phyloP scores from a whole-genome alignment of 2,329 filamentous ascomycete genomes.

The Pseudogymnoascus sp. region DNA sequence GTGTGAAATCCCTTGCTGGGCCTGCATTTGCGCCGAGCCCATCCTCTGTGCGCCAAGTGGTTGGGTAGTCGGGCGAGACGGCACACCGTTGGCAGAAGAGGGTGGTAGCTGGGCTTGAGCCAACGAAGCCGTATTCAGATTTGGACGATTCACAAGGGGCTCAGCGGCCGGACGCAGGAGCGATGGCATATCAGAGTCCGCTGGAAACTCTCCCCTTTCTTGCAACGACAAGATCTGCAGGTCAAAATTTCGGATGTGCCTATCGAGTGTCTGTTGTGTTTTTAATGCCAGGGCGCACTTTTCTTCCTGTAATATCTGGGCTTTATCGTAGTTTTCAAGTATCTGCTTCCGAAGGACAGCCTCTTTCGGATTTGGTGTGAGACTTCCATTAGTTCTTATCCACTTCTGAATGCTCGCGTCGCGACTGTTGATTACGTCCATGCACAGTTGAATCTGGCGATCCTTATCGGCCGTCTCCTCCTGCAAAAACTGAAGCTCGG shows the following conservation, averaged over 20 bases:
- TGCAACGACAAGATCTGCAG: slow-evolving; percentile 53
- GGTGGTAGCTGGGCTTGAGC: slow-evolving; percentile 19
- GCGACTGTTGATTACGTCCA: slow-evolving; percentile 60
- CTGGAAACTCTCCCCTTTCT: slow-evolving; percentile 45
- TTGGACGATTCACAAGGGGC: slow-evolving; percentile 21
- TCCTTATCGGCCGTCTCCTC: slow-evolving; percentile 80
- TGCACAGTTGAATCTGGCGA: slow-evolving; percentile 59
- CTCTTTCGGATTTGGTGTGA: slow-evolving; percentile 68
- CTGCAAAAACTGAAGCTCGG: slow-evolving; percentile 74
- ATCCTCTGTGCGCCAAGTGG: slow-evolving; percentile 15
- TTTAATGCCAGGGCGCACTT: slow-evolving; percentile 65
- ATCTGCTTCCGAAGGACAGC: slow-evolving; percentile 58
- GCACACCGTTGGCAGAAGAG: slow-evolving; percentile 18
- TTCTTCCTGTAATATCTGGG: slow-evolving; percentile 64
- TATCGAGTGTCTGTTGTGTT: slow-evolving; percentile 50
- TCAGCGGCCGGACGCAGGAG: slow-evolving; percentile 50
- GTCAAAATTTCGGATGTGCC: slow-evolving; percentile 56
- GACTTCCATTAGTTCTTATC: slow-evolving; percentile 68
- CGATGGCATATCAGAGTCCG: slow-evolving; percentile 52
- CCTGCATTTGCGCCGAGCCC: slow-evolving; percentile 13
- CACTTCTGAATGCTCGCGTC: slow-evolving; percentile 73
- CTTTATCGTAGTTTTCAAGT: slow-evolving; percentile 57
- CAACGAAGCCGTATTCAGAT: slow-evolving; percentile 15
- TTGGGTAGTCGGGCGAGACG: slow-evolving; percentile 21
- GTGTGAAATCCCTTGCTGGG: slow-evolving; percentile 16